These are phyloP conservation scores for Suillus placidus DNA, from an alignment of 768 basidiomycete species.

Conservation along the genomic window DNA sequence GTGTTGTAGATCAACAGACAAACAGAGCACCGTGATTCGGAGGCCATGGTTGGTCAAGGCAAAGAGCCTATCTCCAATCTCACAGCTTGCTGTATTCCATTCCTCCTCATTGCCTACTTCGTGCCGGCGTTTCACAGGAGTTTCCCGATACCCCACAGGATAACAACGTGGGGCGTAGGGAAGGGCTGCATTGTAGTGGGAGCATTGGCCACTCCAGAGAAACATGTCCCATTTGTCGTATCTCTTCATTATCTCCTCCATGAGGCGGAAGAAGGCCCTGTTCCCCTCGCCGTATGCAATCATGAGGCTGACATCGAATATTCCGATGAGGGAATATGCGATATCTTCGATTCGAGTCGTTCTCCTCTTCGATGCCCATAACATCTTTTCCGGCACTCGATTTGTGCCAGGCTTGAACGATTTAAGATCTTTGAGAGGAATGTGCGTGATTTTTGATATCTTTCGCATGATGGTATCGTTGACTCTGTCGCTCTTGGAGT, in stretches of 20 bases:
- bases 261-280: conserved; percentile 20
- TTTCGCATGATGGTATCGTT: conserved; percentile 4
- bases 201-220: conserved; percentile 13
- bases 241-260: conserved; percentile 16
- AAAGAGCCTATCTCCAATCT: conserved; percentile 15
- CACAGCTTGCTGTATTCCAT: background rate
- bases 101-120: conserved; percentile 3
- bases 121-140: background rate
- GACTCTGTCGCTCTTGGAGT: conserved; percentile 11
- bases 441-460: conserved; percentile 11
- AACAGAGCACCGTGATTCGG: conserved; percentile 7
- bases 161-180: conserved; percentile 13
- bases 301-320: conserved; percentile 20
- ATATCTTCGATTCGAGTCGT: conserved; percentile 24
- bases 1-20: background rate
- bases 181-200: conserved; percentile 11
- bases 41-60: conserved; percentile 17
- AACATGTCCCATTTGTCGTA: conserved; percentile 17
- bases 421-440: conserved; percentile 10
- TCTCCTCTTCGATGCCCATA: conserved; percentile 22
- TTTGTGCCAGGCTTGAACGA: conserved; percentile 10
- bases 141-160: conserved; percentile 1
- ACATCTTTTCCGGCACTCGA: conserved; percentile 15
- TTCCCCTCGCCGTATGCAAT: conserved; percentile 22
- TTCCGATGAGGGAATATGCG: conserved; percentile 22